phyloP scores from a whole-genome alignment of 805 yeast genomes.

The Yarrowia divulgata region DNA sequence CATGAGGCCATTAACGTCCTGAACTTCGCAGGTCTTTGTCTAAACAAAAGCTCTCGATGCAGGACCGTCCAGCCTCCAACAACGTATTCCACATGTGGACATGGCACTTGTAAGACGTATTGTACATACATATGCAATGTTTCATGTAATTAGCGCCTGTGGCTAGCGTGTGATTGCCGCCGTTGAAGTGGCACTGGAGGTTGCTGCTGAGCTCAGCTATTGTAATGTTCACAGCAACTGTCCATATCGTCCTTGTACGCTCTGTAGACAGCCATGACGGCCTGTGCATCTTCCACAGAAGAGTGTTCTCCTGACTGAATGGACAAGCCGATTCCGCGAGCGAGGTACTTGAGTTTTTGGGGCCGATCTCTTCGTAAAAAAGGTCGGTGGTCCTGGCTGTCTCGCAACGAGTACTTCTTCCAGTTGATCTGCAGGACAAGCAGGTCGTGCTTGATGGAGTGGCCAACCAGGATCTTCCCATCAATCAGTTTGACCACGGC shows the following conservation, averaged over 20 bases:
- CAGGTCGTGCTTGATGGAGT: constrained; percentile 82
- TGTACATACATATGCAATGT: constrained; percentile 15
- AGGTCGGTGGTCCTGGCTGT: constrained; percentile 70
- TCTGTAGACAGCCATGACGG: constrained; percentile 80
- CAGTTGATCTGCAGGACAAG: constrained; percentile 71
- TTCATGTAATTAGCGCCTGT: not conserved
- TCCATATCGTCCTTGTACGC: constrained; percentile 55
- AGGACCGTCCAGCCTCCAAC: constrained; percentile 6
- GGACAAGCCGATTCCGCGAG: constrained; percentile 77
- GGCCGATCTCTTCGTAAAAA: constrained; percentile 49
- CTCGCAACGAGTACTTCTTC: constrained; percentile 69
- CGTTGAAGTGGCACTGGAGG: not conserved
- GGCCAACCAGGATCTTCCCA: constrained; percentile 71
- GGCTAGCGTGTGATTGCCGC: not conserved
- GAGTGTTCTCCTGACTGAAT: constrained; percentile 83
- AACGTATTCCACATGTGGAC: constrained; percentile 8
- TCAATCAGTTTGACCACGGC: constrained; percentile 61
- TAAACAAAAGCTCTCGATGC: not conserved
- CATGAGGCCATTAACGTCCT: not conserved
- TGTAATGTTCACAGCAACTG: constrained; percentile 5
- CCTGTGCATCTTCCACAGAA: constrained; percentile 89
- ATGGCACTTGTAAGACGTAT: not conserved
- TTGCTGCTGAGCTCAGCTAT: constrained; percentile 6
- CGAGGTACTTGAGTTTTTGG: constrained; percentile 53
- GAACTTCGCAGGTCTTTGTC: not conserved